These are phyloP conservation scores for Coprinopsis marcescibilis DNA, from an alignment of 768 basidiomycete genomes.

Conservation along the genomic window DNA sequence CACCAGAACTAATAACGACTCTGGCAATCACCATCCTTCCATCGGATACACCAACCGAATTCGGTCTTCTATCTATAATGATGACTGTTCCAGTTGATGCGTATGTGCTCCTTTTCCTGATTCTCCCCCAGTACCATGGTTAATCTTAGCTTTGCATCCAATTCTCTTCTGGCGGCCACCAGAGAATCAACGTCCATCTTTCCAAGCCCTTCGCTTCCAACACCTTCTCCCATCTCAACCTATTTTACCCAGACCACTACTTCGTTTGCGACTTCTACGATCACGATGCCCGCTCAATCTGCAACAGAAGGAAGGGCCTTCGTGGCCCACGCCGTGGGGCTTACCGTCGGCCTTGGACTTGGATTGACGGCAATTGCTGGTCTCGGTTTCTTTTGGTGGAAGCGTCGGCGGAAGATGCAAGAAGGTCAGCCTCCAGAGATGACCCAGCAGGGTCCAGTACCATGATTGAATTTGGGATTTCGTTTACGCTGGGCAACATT, in stretches of 20 bases:
- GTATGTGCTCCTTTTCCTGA: not conserved
- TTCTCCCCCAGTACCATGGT: too few relatives aligned
- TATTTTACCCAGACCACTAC: slow-evolving; percentile 19
- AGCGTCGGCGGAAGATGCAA: slow-evolving; percentile 15
- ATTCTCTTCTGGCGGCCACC: too few relatives aligned
- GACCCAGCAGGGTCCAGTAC: too few relatives aligned
- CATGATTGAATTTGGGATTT: too few relatives aligned
- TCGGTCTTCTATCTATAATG: slow-evolving; percentile 6
- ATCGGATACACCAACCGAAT: slow-evolving; percentile 1
- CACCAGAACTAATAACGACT: slow-evolving; percentile 5
- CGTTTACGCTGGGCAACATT: too few relatives aligned
- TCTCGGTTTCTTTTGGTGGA: slow-evolving; percentile 22
- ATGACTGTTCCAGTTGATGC: slow-evolving; percentile 8
- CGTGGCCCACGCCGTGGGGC: slow-evolving; percentile 28
- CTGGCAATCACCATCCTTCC: slow-evolving; percentile 10
- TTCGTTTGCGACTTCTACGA: slow-evolving; percentile 7
- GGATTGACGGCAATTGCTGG: slow-evolving; percentile 24
- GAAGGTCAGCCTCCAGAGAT: not conserved
- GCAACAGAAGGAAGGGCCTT: slow-evolving; percentile 14
- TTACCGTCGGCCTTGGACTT: slow-evolving; percentile 29
- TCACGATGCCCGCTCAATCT: slow-evolving; percentile 5
- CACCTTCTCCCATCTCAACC: slow-evolving; percentile 29
- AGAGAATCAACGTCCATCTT: slow-evolving; percentile 26
- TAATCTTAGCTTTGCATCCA: too few relatives aligned
- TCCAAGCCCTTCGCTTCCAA: slow-evolving; percentile 31